Evolutionary conservation across 495 filamentous ascomycete genomes (phyloP).

Genomic region (Talaromyces liani): DNA sequence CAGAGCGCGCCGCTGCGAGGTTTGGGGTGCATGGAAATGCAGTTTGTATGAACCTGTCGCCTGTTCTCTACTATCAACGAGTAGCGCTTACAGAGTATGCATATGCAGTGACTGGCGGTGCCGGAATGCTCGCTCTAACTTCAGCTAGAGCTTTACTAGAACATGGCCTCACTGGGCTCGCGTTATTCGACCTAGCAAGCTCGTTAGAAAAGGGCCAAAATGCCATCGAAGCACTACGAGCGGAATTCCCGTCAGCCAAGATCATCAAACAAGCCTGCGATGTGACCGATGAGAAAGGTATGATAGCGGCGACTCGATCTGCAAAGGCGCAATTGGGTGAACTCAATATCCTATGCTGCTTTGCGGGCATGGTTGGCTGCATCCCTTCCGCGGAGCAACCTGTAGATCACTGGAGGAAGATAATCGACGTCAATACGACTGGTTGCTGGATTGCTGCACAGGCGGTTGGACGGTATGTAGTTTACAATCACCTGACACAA

Average conservation of each 20-base stretch:
- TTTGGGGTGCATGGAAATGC: constrained; percentile 57
- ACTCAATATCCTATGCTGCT: constrained; percentile 52
- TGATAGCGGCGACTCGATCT: constrained; percentile 33
- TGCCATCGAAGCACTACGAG: constrained; percentile 29
- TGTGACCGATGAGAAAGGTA: constrained; percentile 44
- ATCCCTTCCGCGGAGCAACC: constrained; percentile 47
- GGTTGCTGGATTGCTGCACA: constrained; percentile 59
- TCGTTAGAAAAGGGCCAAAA: constrained; percentile 14
- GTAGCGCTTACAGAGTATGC: neutral
- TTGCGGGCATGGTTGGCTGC: constrained; percentile 60
- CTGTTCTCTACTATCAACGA: neutral
- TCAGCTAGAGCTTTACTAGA: constrained; percentile 59
- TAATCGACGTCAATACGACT: constrained; percentile 60
- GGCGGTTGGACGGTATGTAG: constrained; percentile 38
- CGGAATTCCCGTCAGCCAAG: constrained; percentile 44
- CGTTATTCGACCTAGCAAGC: constrained; percentile 53
- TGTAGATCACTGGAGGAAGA: constrained; percentile 45
- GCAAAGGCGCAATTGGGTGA: constrained; percentile 37
- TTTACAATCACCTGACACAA: neutral
- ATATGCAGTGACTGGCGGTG: constrained; percentile 52
- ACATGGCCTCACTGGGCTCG: constrained; percentile 52
- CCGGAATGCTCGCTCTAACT: constrained; percentile 54
- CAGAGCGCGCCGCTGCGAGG: constrained; percentile 41
- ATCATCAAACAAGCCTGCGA: constrained; percentile 44
- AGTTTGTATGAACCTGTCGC: constrained; percentile 20